Conservation (phyloP, 139 green algal genomes). For the Eudorina sp. region DNA sequence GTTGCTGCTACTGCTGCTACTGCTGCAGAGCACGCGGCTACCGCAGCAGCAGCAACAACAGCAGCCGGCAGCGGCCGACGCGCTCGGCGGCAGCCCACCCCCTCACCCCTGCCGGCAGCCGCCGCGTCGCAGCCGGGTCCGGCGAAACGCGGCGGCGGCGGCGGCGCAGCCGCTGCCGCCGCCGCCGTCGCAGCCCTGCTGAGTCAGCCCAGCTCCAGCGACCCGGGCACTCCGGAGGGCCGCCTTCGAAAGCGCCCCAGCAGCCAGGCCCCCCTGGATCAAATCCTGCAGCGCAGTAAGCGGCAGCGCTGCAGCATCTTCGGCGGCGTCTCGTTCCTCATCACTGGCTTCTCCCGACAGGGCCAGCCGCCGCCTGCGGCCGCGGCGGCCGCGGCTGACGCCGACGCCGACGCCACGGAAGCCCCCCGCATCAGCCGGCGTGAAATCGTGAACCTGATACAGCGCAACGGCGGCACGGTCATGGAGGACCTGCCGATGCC, state of each 20-base stretch:
- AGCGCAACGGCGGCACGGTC: constrained; percentile 20
- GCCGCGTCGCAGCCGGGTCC: not conserved
- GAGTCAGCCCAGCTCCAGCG: constrained; percentile 20
- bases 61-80: not conserved
- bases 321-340: constrained; percentile 33
- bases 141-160: not conserved
- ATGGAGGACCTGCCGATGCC: constrained; percentile 44
- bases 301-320: constrained; percentile 36
- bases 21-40: not conserved
- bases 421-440: not conserved
- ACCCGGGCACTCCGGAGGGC: constrained; percentile 24
- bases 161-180: not conserved
- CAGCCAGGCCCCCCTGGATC: not conserved
- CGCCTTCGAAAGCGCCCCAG: constrained; percentile 27
- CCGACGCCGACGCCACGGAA: not conserved
- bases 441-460: constrained; percentile 23
- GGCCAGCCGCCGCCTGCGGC: not conserved
- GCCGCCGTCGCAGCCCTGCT: not conserved
- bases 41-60: not conserved
- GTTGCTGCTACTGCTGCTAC: not conserved
- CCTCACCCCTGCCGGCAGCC: not conserved
- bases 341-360: constrained; percentile 27
- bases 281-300: constrained; percentile 21
- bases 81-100: not conserved
- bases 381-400: not conserved